Base-by-base conservation (phyloP, 805 yeast genomes). In the Sungouiozyma ichnusensis region DNA sequence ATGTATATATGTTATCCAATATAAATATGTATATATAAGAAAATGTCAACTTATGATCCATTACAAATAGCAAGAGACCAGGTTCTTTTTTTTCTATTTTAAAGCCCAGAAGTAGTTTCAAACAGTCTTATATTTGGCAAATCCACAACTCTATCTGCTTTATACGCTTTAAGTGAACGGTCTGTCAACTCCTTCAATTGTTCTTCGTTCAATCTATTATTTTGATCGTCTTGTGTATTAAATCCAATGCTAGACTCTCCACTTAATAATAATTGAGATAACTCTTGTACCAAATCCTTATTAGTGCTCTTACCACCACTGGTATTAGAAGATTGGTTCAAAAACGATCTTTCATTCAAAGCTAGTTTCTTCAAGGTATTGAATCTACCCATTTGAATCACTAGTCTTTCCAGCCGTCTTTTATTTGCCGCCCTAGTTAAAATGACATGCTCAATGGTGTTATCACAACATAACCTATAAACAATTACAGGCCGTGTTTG, bases 361-460 rank as follows among this genome's bases (percentile, higher is more conserved):
- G 69, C 64, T 36, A 64, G 52, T 40, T 62, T 65, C 35, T 55
- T 61, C 44, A 69, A 60, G 31, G 67, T 67, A 46, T 71, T 72
- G 52, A 76, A 77, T 32, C 68, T 64, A 3, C 87, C 87, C 65
- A 74, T 57, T 51, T 79, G 81, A 42, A 81, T 81, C 18, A 86
- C 85, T 52, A 85, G 60, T 53, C 76, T 77, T 51, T 86, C 96
- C 44, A 88, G 68, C 44, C 75, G 76, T 45, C 95, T 71, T 62
- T 92, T 92, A 18, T 81, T 73, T 34, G 81, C 82, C 2, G 95
- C 94, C 48, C 78, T 77, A 20, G 83, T 76, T 27, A 92, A 69
- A 37, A 92, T 67, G 14, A 85, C 71, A 54, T 87, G 92, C 62
- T 90, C 98, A 20, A 88, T 74, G 1, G 96, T 85, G 50, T 83